phyloP scores from a whole-genome alignment of 352 stramenopile genomes.

The Vaucheria bursata region DNA sequence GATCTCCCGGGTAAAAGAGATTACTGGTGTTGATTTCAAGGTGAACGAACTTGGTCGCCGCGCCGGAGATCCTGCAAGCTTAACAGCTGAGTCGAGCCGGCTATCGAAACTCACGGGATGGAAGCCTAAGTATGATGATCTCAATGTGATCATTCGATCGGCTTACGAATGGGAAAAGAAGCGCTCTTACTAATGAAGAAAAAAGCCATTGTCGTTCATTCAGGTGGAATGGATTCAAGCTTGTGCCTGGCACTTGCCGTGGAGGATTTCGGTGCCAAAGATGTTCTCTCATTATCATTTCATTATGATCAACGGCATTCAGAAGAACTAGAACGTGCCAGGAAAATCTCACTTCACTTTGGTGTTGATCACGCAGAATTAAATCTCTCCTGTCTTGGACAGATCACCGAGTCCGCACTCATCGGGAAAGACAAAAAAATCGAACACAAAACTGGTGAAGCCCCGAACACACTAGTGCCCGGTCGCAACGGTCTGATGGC shows the following conservation, averaged over 20 bases:
- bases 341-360: neutral
- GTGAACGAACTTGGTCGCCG: neutral
- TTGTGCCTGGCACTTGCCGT: neutral
- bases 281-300: neutral
- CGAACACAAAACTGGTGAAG: neutral
- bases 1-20: neutral
- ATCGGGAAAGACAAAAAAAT: neutral
- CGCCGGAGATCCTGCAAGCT: neutral
- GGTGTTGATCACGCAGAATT: neutral
- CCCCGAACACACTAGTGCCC: neutral
- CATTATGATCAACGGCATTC: neutral
- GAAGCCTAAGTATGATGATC: neutral
- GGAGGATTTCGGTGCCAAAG: neutral
- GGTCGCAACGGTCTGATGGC: neutral
- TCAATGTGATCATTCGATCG: neutral
- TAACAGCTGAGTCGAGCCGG: neutral
- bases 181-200: too few species aligned
- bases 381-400: neutral
- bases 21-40: neutral
- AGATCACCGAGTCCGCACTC: neutral
- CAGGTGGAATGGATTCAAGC: neutral
- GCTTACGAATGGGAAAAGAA: neutral
- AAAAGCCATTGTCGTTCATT: slow-evolving; percentile 5
- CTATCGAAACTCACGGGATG: neutral
- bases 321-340: neutral